A percentile compares a stretch with the other conserved stretches of the same genome.
Conservation (phyloP, 306 rosid genomes). For the Gynostemma pentaphyllum region DNA sequence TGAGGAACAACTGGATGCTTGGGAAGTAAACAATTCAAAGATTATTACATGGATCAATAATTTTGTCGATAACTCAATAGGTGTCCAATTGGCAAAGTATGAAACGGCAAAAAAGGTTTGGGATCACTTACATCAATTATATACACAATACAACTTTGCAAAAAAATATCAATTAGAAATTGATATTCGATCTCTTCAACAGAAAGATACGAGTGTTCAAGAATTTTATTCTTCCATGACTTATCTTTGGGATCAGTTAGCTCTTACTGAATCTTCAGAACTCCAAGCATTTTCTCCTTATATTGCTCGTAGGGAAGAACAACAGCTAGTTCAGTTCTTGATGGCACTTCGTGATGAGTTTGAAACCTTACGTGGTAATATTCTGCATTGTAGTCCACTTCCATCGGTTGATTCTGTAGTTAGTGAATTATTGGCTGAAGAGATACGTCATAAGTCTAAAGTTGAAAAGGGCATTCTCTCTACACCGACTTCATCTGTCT, state of each 20-base stretch:
- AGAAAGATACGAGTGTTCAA: not conserved
- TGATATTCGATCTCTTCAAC: not conserved
- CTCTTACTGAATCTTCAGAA: not conserved
- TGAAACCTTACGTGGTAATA: not conserved
- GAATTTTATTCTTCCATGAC: not conserved
- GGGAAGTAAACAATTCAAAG: not conserved
- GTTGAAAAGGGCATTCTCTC: not conserved
- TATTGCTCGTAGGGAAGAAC: not conserved
- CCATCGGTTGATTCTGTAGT: no score
- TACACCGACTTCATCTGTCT: not conserved
- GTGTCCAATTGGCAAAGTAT: not conserved
- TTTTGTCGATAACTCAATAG: not conserved
- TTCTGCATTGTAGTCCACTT: not conserved
- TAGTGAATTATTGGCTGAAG: not conserved
- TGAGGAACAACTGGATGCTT: no score
- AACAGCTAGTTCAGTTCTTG: slow-evolving; percentile 3
- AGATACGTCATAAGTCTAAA: not conserved
- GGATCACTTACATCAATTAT: not conserved
- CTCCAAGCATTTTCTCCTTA: not conserved
- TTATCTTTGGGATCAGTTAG: not conserved
- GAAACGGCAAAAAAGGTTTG: not conserved
- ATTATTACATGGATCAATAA: not conserved
- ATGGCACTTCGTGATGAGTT: slow-evolving; percentile 1
- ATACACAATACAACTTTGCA: not conserved
- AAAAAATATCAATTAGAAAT: not conserved